Base-by-base conservation (phyloP, 257 asterid species). In the Forsythia suspensa region DNA sequence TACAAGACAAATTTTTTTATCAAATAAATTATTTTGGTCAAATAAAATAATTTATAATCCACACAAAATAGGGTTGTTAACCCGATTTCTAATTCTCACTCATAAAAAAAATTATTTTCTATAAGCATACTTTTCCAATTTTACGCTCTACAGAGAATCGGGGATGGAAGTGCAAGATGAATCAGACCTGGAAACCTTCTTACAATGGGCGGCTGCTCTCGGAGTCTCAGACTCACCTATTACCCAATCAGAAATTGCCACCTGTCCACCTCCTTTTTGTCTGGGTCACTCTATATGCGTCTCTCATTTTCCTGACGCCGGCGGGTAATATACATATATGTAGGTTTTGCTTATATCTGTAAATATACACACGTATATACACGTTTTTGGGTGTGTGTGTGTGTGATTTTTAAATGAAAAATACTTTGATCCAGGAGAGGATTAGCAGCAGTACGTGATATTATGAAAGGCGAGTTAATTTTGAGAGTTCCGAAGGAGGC, bases 401-500 rank as follows among this genome's bases (percentile, higher is more conserved):
- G 4, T 75, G 63, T 71, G 34, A 5, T 36, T 29, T 67, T 6
- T n/a, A 48, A 18, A 46, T n/a, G 40, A 43, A 11, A 29, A 44
- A 38, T 82, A 73, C 38, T 21, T 9, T 77, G 59, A 65, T 83
- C 65, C 88, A 95, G 98, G 90, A 89, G 99, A 84, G 98, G 99
- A 52, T 89, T 95, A 69, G 96, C 92, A 80, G 97, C 97, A 67
- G 85, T 85, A 61, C 99, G 97, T 63, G 86, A 44, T 80, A 77
- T 93, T 57, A 81, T 80, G 81, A 86, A 90, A 84, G 98, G 98
- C 43, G 98, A 93, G 81, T 79, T 91, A 88, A 80, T 93, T 75
- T 81, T 95, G 74, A 91, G 88, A 82, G 98, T 95, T 72, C 98
- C 98, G 6, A 90, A 87, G 84, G 82, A 77, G 41, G 97, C 94